phyloP scores from a whole-genome alignment of 208 protist species.

The Angomonas desouzai region DNA sequence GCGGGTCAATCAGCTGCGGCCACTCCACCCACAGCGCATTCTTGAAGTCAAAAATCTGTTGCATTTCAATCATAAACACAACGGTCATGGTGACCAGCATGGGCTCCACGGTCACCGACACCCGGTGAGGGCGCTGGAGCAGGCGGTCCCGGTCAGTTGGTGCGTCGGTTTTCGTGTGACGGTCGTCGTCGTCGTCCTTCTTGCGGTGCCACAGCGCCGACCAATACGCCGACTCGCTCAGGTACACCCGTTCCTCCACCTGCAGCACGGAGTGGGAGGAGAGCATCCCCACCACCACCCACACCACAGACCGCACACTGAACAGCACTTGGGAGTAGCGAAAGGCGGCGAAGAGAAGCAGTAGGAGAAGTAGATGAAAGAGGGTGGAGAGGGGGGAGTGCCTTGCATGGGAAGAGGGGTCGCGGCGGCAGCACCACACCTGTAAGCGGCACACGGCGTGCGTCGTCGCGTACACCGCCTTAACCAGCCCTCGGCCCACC shows the following conservation, averaged over 20 bases:
- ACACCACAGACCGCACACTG: not conserved
- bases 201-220: not conserved
- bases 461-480: not conserved
- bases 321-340: not conserved
- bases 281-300: not conserved
- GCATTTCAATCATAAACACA: conserved; percentile 8
- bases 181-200: conserved; percentile 1
- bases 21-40: not conserved
- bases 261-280: not conserved
- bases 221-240: not conserved
- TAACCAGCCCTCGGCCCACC: not conserved
- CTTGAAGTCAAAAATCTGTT: not conserved
- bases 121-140: not conserved
- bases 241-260: not conserved
- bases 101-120: not conserved
- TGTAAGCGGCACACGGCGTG: not conserved
- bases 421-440: not conserved
- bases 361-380: not conserved
- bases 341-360: not conserved
- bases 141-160: not conserved
- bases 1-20: not conserved
- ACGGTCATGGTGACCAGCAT: conserved; percentile 2
- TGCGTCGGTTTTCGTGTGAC: not conserved
- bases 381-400: too few species aligned
- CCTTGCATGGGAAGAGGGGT: too few species aligned